These are phyloP conservation scores for Colletotrichum brevisporum DNA, from an alignment of 2,329 filamentous ascomycete species.

Conservation along the genomic window DNA sequence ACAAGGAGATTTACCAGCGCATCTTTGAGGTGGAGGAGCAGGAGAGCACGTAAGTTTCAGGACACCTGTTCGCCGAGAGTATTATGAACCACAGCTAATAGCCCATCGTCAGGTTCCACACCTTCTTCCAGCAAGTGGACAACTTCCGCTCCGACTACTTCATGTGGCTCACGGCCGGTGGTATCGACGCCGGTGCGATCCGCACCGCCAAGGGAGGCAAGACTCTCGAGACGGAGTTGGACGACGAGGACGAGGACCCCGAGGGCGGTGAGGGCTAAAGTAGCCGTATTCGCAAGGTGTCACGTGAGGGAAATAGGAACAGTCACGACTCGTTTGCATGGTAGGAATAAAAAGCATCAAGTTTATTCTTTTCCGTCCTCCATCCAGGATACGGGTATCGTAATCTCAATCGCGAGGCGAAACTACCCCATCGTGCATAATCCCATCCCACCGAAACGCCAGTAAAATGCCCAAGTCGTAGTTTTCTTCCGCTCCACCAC, in stretches of 20 bases:
- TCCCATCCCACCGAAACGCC: slow-evolving; percentile 25
- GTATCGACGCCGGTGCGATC: slow-evolving; percentile 72
- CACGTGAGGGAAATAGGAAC: neutral
- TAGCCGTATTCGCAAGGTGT: neutral
- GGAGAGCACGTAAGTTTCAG: slow-evolving; percentile 88
- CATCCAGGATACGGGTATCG: slow-evolving; percentile 28
- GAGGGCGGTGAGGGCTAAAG: slow-evolving; percentile 60
- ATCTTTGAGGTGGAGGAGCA: slow-evolving; percentile 93
- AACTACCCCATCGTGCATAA: neutral
- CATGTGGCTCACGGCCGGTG: slow-evolving; percentile 80
- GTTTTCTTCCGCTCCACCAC: no score
- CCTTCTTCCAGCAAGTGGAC: slow-evolving; percentile 85
- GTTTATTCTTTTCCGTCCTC: slow-evolving; percentile 5
- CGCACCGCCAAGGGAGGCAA: slow-evolving; percentile 58
- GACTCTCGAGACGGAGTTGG: slow-evolving; percentile 40
- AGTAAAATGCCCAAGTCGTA: slow-evolving; percentile 13
- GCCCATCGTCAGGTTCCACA: slow-evolving; percentile 71
- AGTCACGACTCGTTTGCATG: no score
- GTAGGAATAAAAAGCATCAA: slow-evolving; percentile 21
- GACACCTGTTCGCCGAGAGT: no score
- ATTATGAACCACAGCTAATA: neutral
- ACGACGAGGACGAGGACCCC: slow-evolving; percentile 64
- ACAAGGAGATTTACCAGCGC: slow-evolving; percentile 89
- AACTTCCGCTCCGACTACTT: slow-evolving; percentile 80
- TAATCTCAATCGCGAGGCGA: neutral